Evolutionary conservation across 192 early-diverging fungal species (phyloP).

Genomic region (Kappamyces sp.): DNA sequence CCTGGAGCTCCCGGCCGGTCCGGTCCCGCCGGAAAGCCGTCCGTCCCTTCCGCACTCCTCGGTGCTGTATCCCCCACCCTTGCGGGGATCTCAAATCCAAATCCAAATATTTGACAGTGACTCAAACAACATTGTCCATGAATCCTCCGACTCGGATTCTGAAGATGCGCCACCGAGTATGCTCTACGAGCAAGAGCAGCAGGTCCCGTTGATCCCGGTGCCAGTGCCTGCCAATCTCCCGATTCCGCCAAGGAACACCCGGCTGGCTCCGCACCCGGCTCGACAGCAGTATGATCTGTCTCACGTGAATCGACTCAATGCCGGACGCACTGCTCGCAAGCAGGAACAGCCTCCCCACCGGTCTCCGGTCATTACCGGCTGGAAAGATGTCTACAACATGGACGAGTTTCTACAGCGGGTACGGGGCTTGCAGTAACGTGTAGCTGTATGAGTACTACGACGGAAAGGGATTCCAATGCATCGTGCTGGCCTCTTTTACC

Average conservation of each 20-base stretch:
- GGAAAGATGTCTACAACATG: slow-evolving; percentile 78
- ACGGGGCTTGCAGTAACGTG: neutral
- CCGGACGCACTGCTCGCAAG: neutral
- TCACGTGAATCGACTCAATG: slow-evolving; percentile 1
- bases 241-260: neutral
- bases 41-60: neutral
- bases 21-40: neutral
- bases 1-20: neutral
- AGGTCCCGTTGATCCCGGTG: no score
- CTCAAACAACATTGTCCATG: no score
- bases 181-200: no score
- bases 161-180: no score
- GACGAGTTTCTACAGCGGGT: slow-evolving; percentile 62
- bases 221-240: neutral
- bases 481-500: slow-evolving; percentile 67
- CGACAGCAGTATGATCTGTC: neutral
- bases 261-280: neutral
- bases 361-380: slow-evolving; percentile 20
- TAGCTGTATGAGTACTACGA: slow-evolving; percentile 80
- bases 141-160: no score
- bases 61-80: slow-evolving; percentile 1
- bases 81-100: neutral
- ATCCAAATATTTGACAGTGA: neutral
- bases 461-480: slow-evolving; percentile 81
- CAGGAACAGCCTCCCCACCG: slow-evolving; percentile 13